Base-by-base conservation (phyloP, 2,329 filamentous ascomycete species). In the Trichoderma cornu-damae region DNA sequence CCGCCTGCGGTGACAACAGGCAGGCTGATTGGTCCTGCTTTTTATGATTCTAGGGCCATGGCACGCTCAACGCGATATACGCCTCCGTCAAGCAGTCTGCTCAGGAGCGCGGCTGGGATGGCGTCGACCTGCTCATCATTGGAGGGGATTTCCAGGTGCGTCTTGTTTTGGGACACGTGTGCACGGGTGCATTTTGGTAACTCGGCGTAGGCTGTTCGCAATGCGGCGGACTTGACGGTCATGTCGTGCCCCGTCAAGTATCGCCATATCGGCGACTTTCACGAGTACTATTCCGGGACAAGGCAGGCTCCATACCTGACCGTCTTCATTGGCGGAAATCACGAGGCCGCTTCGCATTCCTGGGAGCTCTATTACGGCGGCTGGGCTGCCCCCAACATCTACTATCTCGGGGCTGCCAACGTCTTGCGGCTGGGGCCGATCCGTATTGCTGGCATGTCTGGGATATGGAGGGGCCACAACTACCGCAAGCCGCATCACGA, bases 331-430 rank as follows among this genome's bases (percentile, higher is more conserved):
- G 92, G 87, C 42, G 94, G 94, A 2, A 99, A 99, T 69, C 94
- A 99, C 67, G 94, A 99, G 75, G 93, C 94, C 0, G 89, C 89
- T 66, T 91, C 89, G 50, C 85, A 97, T 72, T 77, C 96, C 4
- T 94, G 86, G 78, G 94, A 99, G 73, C 81, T 99, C 0, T 96
- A 90, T 75, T 96, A 97, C 69, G 94, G 94, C 51, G 94, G 94
- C 50, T 99, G 94, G 94, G 94, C 90, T 5, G 93, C 93, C 6
- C 91, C 90, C 7, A 96, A 94, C 64, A 97, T 99, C 62, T 99
- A 96, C 77, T 99, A 96, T 73, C 81, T 97, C 70, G 94, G 94
- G 48, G 90, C 91, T 32, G 90, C 94, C 59, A 96, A 96, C 68
- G 86, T 99, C 7, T 70, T 99, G 38, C 86, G 87, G 16, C 77